Conservation (phyloP, 78 protist species). For the Thecamonas trahens region DNA sequence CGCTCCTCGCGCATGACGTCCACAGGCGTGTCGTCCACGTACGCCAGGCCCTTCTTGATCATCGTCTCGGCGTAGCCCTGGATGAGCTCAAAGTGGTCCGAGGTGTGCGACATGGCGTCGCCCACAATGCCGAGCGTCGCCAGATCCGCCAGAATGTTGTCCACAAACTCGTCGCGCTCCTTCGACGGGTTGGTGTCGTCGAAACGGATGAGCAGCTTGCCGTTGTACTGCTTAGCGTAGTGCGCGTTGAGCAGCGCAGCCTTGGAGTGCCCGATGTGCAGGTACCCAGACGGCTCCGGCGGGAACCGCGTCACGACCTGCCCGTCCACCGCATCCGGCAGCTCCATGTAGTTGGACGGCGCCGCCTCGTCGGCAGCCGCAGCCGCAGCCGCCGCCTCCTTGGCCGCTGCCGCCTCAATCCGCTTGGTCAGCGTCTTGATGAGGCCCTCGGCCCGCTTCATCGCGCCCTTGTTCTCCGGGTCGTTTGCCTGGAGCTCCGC, state of each 20-base stretch:
- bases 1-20: conserved; percentile 59
- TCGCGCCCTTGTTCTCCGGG: background rate
- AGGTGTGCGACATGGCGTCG: conserved; percentile 72
- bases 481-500: too few species aligned
- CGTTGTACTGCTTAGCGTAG: conserved; percentile 77
- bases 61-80: conserved; percentile 28
- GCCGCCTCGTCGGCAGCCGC: too few species aligned
- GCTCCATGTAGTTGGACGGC: conserved; percentile 21
- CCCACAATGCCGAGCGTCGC: conserved; percentile 34
- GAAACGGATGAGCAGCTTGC: conserved; percentile 83
- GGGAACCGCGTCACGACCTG: conserved; percentile 97
- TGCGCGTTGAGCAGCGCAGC: conserved; percentile 88
- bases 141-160: conserved; percentile 63
- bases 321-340: conserved; percentile 73
- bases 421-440: too few species aligned
- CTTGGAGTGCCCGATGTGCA: conserved; percentile 98
- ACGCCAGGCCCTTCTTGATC: conserved; percentile 61
- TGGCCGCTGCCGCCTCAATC: too few species aligned
- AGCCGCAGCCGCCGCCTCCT: too few species aligned
- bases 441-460: background rate
- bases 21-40: conserved; percentile 63
- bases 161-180: conserved; percentile 55
- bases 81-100: conserved; percentile 78
- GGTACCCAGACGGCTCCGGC: conserved; percentile 97
- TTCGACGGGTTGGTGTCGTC: conserved; percentile 99